A percentile compares a stretch with the other conserved stretches of the same genome.
Evolutionary conservation across 768 basidiomycete genomes (phyloP).

Genomic region (Podaxis sp.): DNA sequence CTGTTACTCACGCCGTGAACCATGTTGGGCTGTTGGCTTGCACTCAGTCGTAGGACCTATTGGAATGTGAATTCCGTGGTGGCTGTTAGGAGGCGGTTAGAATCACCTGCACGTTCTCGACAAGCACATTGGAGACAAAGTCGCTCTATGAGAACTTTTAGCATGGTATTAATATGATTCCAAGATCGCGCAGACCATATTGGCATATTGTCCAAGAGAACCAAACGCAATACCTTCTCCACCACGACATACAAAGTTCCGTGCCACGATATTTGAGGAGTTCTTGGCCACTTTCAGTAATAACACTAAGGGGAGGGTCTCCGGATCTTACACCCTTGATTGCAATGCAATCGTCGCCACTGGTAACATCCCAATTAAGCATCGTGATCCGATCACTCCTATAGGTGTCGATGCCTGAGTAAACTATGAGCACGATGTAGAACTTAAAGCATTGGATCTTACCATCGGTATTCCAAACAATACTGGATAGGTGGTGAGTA

Average conservation of each 20-base stretch:
- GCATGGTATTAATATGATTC: neutral
- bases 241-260: conserved; percentile 52
- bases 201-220: conserved; percentile 55
- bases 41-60: conserved; percentile 46
- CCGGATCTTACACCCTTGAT: conserved; percentile 51
- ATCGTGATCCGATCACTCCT: conserved; percentile 46
- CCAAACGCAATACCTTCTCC: conserved; percentile 63
- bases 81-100: neutral
- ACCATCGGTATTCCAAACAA: conserved; percentile 64
- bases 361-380: conserved; percentile 60
- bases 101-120: conserved; percentile 45
- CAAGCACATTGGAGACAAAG: conserved; percentile 47
- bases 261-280: conserved; percentile 47
- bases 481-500: conserved; percentile 25
- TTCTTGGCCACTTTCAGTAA: conserved; percentile 33
- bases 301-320: neutral
- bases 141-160: conserved; percentile 36
- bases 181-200: conserved; percentile 34
- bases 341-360: conserved; percentile 62
- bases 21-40: conserved; percentile 56
- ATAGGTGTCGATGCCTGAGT: conserved; percentile 52
- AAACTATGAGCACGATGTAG: neutral
- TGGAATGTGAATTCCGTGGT: neutral
- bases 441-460: neutral
- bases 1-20: conserved; percentile 38